Conservation (phyloP, 768 basidiomycete species). For the Serendipita sp. region DNA sequence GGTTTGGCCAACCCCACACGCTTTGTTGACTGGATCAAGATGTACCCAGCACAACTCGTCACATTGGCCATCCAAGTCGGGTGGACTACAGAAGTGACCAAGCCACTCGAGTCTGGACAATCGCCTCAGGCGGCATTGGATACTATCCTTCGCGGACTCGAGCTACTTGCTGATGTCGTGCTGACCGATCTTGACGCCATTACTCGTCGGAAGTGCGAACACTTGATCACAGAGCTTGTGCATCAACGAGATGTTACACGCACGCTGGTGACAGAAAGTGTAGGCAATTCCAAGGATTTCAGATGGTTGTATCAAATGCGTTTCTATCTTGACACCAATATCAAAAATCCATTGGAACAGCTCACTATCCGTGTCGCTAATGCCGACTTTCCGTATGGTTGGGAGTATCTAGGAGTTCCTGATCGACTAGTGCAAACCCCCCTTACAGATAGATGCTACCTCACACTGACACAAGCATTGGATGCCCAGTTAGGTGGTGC, state of each 20-base stretch:
- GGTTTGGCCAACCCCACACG: conserved; percentile 41
- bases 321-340: conserved; percentile 65
- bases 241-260: conserved; percentile 94
- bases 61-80: conserved; percentile 89
- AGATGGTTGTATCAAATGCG: conserved; percentile 98
- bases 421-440: conserved; percentile 97
- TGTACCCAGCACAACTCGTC: conserved; percentile 89
- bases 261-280: conserved; percentile 46
- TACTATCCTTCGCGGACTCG: conserved; percentile 66
- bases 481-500: conserved; percentile 91
- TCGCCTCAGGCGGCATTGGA: conserved; percentile 51
- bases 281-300: conserved; percentile 55
- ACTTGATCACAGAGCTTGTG: conserved; percentile 95
- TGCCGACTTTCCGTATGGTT: conserved; percentile 89
- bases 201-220: conserved; percentile 95
- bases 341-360: conserved; percentile 65
- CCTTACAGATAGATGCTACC: conserved; percentile 88
- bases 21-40: conserved; percentile 82
- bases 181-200: conserved; percentile 74
- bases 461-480: conserved; percentile 90
- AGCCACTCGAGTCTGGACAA: conserved; percentile 37
- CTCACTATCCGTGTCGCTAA: conserved; percentile 74
- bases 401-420: conserved; percentile 95
- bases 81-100: conserved; percentile 80
- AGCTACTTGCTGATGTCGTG: conserved; percentile 93